Evolutionary conservation across 495 filamentous ascomycete genomes (phyloP), one percentile per base, ranked within the genome.

Genomic region (Xanthoparmelia taractica): DNA sequence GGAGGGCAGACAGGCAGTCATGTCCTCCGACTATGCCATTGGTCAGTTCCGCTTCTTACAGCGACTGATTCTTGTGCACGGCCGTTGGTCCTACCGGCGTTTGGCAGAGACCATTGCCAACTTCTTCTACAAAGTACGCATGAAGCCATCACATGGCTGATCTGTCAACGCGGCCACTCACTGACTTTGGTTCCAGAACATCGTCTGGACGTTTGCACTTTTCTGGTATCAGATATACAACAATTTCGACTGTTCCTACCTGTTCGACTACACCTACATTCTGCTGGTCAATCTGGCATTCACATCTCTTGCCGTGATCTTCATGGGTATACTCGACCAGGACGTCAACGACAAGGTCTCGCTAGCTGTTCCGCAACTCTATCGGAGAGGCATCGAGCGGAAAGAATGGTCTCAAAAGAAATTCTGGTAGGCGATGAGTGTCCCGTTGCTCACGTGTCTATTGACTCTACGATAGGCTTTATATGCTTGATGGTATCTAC

Each of bases 21-120:
- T 99, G 95, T 97, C 90, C 47, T 93, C 95, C 13, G 95, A 99
- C 74, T 99, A 96, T 75, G 94, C 94, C 43, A 96, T 99, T 70
- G 95, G 92, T 23, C 95, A 99, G 74, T 99, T 99, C 79, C 85
- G 92, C 33, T 99, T 92, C 76, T 79, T 99, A 45, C 87, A 92
- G 69, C 84, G 95, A 60, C 82, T 99, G 55, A 84, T 97, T 59
- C 84, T 99, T 54, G 92, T 99, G 37, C 95, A 99, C 73, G 95
- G 95, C 45, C 84, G 95, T 65, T 99, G 94, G 90, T 95, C 90
- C 41, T 99, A 99, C 74, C 82, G 93, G 37, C 86, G 95, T 66
- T 77, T 97, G 72, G 92, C 85, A 57, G 95, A 99, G 80, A 88
- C 89, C 34, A 96, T 93, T 67, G 90, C 92, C 70, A 99, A 99